Evolutionary conservation across 306 rosid species (phyloP), one percentile per base, ranked within the genome.

Genomic region (Oxytropis ochrocephala): DNA sequence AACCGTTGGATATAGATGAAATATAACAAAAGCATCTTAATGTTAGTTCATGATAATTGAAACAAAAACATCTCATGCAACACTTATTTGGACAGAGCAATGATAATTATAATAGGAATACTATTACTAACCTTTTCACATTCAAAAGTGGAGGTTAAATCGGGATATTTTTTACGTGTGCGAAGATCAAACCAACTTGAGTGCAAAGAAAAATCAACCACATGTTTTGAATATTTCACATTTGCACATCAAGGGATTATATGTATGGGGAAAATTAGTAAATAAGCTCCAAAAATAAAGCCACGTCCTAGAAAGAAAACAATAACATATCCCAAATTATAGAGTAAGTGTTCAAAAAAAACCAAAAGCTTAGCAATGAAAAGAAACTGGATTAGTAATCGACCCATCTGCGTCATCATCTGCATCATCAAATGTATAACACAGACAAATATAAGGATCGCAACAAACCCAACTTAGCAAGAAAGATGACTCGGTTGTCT

Each of bases 111-210:
- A 10, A 39, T 7, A 41, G 58, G 19, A 46, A 49, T 24, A 74
- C n/a, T n/a, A n/a, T n/a, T n/a, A n/a, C 71, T 56, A 64, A 94
- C 97, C 96, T 94, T 81, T 64, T 89, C 77, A 94, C 75, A 69
- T 84, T 94, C 76, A 94, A 74, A 80, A 94, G 97, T 1, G 99
- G 99, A 79, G 97, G 95, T 70, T 94, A n/a, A 97, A 18, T 94
- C 97, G 3, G 99, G 99, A 85, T 94, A 94, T 50, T 50, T 94
- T 80, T 91, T 67, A 89, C 87, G 78, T 94, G 99, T 7, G 96
- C 70, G 77, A 94, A 94, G 80, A 86, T 84, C 88, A 94, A 87
- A 81, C 76, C 97, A 84, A 94, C 80, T 88, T 88, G 87, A 85
- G 91, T 91, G 97, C 82, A 87, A 72, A 13, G 75, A 69, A 78